Conservation (phyloP, 176 grass and related monocot genomes). For the Hsuehochloa calcarea region DNA sequence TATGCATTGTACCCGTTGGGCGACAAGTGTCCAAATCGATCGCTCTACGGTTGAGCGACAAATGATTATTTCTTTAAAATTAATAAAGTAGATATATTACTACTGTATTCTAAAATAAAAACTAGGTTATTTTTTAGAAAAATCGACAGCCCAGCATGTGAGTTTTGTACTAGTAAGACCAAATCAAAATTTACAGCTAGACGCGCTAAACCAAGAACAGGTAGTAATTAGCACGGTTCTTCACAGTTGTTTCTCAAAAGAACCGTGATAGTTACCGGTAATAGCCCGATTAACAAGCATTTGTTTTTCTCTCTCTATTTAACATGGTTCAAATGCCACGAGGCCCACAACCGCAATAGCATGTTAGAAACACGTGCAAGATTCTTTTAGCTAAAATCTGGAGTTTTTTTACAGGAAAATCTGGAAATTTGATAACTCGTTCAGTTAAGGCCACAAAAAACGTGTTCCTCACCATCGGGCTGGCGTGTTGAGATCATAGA, state of each 20-base stretch:
- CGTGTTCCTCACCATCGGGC: background rate
- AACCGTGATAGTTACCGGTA: background rate
- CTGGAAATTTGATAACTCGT: background rate
- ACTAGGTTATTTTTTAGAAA: too few species aligned
- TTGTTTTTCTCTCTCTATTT: background rate
- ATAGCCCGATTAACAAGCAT: background rate
- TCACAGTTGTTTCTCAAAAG: background rate
- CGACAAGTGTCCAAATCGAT: fast-evolving
- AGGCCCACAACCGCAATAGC: background rate
- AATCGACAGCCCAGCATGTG: background rate
- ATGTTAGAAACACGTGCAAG: background rate
- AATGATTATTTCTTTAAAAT: too few species aligned
- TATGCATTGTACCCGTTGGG: fast-evolving
- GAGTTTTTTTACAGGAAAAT: background rate
- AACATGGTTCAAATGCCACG: background rate
- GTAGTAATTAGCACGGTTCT: background rate
- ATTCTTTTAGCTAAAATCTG: background rate
- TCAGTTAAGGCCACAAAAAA: background rate
- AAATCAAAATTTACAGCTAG: background rate
- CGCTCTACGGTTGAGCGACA: too few species aligned
- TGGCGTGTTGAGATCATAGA: background rate
- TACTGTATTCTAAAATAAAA: too few species aligned
- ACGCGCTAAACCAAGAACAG: background rate
- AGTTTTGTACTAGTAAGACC: background rate
- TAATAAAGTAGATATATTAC: too few species aligned